Base-by-base conservation (phyloP, 2,329 filamentous ascomycete genomes). In the Zasmidium citrigriseum region DNA sequence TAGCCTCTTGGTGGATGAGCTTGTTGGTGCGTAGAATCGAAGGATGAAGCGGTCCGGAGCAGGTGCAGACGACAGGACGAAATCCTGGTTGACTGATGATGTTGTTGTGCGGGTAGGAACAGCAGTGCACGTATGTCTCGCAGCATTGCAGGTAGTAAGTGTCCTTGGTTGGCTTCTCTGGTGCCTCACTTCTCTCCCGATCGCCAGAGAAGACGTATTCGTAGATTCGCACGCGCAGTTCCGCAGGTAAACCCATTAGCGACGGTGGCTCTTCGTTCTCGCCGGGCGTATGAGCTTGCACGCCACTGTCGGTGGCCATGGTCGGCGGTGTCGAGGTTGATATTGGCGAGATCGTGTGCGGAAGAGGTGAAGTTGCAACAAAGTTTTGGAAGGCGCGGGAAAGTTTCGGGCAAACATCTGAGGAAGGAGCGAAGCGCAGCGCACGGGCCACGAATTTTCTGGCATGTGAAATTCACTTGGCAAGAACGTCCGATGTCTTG, bases 21-120 rank as follows among this genome's bases (percentile, higher is more conserved):
- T 58, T 61, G 53, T 51, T 61, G 22, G 59, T 56, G 2, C 9
- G 34, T 5, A 64, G 59, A 3, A 64, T 14, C 11, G 59, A 25
- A 14, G 59, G 51, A 11, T 50, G 4, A 23, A 41, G 34, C 5
- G 12, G 34, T 11, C 16, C 16, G 7, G 18, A n/a, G 16, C 34
- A 41, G 16, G 34, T 41, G 34, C 34, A 41, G 34, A 16, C 14
- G 14, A 41, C 18, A 4, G 34, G 34, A 16, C 34, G 34, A 4
- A n/a, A n/a, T 16, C 18, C 27, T 29, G 27, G 7, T 29, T 14
- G 7, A 29, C 7, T 7, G 27, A 29, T 29, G 27, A 7, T 14
- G 27, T 29, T 14, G 7, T 29, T 14, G 27, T 29, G n/a, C n/a
- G n/a, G 27, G 34, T 16, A 16, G 14, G 34, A 10, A 16, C 34